These are phyloP conservation scores for Colletotrichum sp. DNA, from an alignment of 2,329 filamentous ascomycete genomes.

Conservation along the genomic window DNA sequence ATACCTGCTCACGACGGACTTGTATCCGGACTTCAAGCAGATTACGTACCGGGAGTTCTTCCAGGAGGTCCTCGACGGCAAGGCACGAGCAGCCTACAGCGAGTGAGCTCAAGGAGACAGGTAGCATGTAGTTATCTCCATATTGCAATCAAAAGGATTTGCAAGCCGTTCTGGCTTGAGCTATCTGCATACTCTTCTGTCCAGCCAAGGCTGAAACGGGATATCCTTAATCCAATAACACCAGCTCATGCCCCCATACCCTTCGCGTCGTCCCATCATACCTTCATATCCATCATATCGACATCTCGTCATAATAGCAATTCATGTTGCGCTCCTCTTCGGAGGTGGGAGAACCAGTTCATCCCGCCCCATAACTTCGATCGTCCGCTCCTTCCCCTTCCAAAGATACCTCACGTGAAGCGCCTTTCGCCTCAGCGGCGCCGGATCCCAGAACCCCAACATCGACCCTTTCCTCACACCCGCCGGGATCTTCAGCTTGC, in stretches of 20 bases:
- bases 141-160: neutral
- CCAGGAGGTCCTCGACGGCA: neutral
- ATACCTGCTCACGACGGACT: slow-evolving; percentile 54
- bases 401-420: slow-evolving; percentile 51
- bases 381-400: slow-evolving; percentile 35
- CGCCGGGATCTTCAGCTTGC: slow-evolving; percentile 39
- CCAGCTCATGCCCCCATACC: neutral
- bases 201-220: neutral
- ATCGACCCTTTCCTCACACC: slow-evolving; percentile 48
- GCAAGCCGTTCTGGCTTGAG: neutral
- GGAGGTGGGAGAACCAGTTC: slow-evolving; percentile 30
- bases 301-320: neutral
- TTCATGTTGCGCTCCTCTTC: neutral
- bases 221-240: neutral
- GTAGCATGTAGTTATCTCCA: neutral
- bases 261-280: neutral
- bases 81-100: neutral
- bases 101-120: neutral
- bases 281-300: neutral
- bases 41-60: neutral
- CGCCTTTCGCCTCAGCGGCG: slow-evolving; percentile 46
- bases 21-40: slow-evolving; percentile 51
- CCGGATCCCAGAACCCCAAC: slow-evolving; percentile 57
- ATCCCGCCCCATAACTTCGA: slow-evolving; percentile 40
- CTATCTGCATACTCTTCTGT: neutral